Evolutionary conservation across 441 rosid genomes (phyloP).

Genomic region (Cnidoscolus chayamansa): DNA sequence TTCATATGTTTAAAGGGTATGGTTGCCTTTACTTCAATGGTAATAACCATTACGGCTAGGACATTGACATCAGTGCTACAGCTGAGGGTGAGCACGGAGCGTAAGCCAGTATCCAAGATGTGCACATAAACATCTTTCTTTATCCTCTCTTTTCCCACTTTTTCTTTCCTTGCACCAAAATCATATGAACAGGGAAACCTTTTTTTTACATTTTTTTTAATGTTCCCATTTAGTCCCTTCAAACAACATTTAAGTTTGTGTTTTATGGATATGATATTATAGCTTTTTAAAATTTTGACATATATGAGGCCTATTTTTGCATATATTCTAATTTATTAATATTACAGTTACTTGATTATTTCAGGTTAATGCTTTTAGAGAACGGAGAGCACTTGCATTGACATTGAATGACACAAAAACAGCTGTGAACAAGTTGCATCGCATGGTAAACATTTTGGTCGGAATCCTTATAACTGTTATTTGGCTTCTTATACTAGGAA

Average conservation of each 20-base stretch:
- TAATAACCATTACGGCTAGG: no score
- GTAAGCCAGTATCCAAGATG: no score
- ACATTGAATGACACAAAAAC: constrained; percentile 87
- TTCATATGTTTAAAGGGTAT: no score
- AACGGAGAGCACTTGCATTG: constrained; percentile 76
- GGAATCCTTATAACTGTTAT: constrained; percentile 41
- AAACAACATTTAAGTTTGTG: no score
- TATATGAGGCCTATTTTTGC: neutral
- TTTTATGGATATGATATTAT: no score
- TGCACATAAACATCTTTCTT: no score
- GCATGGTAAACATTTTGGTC: constrained; percentile 46
- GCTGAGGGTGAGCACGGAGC: no score
- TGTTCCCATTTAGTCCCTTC: no score
- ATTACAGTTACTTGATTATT: neutral
- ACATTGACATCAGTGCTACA: no score
- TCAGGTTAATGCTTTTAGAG: constrained; percentile 83
- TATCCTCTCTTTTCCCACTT: neutral
- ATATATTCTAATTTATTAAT: neutral
- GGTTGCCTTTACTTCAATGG: no score
- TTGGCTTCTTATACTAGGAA: constrained; percentile 65
- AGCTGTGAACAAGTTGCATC: constrained; percentile 73
- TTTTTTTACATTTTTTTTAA: neutral
- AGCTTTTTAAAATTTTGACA: neutral
- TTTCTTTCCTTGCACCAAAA: neutral
- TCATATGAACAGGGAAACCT: neutral